phyloP scores from a whole-genome alignment of 331 rosid species.

The Stylosanthes scabra region DNA sequence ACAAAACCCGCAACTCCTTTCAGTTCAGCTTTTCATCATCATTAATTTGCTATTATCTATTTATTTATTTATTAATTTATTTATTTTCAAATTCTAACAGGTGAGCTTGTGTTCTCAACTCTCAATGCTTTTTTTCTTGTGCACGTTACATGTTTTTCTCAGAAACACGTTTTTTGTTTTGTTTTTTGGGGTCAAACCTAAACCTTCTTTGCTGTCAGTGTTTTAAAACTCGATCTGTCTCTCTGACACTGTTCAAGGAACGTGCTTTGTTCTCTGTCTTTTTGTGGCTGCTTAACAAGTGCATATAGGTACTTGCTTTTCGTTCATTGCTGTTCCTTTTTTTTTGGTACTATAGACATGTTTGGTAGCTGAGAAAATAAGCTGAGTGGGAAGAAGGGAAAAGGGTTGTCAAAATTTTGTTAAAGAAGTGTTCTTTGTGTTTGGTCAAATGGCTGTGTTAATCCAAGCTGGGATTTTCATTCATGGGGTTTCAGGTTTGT shows the following conservation, averaged over 20 bases:
- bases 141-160: constrained; percentile 23
- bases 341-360: constrained; percentile 3
- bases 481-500: constrained; percentile 14
- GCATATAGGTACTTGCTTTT: not conserved
- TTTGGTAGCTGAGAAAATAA: constrained; percentile 43
- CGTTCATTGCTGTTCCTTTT: not conserved
- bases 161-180: constrained; percentile 33
- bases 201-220: constrained; percentile 16
- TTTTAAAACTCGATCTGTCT: constrained; percentile 37
- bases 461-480: constrained; percentile 32
- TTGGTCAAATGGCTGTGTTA: constrained; percentile 18
- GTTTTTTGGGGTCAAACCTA: constrained; percentile 10
- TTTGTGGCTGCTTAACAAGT: constrained; percentile 30
- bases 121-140: not conserved
- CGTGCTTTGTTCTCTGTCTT: constrained; percentile 24
- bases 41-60: not conserved
- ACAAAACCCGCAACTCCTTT: constrained; percentile 33
- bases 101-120: constrained; percentile 38
- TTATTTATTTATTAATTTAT: no score
- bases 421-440: constrained; percentile 5
- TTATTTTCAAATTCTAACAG: constrained; percentile 16
- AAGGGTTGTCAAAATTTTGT: not conserved
- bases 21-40: constrained; percentile 11
- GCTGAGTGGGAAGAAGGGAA: constrained; percentile 34
- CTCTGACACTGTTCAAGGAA: constrained; percentile 21